These are phyloP conservation scores for Allium cepa DNA, from an alignment of 106 monocot genomes.

Conservation along the genomic window DNA sequence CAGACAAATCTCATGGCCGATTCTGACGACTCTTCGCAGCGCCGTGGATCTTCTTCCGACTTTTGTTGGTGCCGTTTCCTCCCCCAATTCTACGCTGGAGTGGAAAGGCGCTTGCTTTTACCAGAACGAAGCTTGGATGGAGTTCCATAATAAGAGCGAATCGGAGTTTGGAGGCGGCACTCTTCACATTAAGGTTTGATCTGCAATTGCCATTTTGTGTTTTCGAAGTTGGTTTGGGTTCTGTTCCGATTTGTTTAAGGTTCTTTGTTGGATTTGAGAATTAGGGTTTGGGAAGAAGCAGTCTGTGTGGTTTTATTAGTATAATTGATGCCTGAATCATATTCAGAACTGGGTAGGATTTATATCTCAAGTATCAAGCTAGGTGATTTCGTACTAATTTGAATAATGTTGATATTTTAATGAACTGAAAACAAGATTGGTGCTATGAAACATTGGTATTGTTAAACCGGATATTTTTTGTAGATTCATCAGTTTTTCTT, in stretches of 20 bases:
- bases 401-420: no score
- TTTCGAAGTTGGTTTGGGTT: not conserved
- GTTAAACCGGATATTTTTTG: no score
- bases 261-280: not conserved
- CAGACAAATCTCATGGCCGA: constrained; percentile 14
- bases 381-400: no score
- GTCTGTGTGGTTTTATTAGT: not conserved
- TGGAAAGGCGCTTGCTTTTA: constrained; percentile 81
- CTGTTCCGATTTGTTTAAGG: not conserved
- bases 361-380: no score
- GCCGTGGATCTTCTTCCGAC: constrained; percentile 34
- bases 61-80: constrained; percentile 31
- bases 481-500: no score
- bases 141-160: constrained; percentile 54
- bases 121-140: constrained; percentile 59
- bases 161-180: constrained; percentile 56
- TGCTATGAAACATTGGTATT: no score
- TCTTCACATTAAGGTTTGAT: constrained; percentile 48
- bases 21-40: constrained; percentile 21
- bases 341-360: no score
- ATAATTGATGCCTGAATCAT: not conserved
- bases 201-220: not conserved
- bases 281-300: not conserved
- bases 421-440: no score
- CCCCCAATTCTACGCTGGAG: constrained; percentile 18